phyloP scores from a whole-genome alignment of 495 filamentous ascomycete species.

The Aspergillus funiculosus region DNA sequence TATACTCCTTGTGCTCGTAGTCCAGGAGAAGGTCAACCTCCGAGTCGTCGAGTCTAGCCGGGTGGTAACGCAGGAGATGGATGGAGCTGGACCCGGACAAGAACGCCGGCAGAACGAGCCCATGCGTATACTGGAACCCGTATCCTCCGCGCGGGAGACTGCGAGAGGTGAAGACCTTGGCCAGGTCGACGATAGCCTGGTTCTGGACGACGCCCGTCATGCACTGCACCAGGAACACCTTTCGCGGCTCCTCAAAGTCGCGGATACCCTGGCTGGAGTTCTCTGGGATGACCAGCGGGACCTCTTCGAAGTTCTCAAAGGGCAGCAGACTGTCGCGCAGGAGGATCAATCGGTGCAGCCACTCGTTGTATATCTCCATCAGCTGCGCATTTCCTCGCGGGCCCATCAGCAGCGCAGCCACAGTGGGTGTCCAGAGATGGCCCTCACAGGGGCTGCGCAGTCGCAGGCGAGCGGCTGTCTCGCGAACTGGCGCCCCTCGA shows the following conservation, averaged over 20 bases:
- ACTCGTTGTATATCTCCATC: slow-evolving; percentile 5
- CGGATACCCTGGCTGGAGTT: background rate
- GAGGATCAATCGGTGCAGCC: slow-evolving; percentile 6
- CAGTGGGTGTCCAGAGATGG: slow-evolving; percentile 2
- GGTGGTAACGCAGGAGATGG: slow-evolving; percentile 7
- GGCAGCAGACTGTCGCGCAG: slow-evolving; percentile 6
- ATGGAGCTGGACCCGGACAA: slow-evolving; percentile 3
- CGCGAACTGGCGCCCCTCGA: background rate
- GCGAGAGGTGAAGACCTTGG: slow-evolving; percentile 5
- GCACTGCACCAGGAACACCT: slow-evolving; percentile 5
- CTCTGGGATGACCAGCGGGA: slow-evolving; percentile 4
- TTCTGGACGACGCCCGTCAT: slow-evolving; percentile 4
- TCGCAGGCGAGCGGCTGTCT: background rate
- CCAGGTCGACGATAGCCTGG: slow-evolving; percentile 6
- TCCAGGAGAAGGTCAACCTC: slow-evolving; percentile 2
- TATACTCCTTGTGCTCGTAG: slow-evolving; percentile 6
- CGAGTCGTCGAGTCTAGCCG: slow-evolving; percentile 1
- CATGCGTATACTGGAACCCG: slow-evolving; percentile 5
- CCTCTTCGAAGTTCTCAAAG: slow-evolving; percentile 4
- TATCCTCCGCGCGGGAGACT: slow-evolving; percentile 3
- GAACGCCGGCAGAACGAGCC: slow-evolving; percentile 2
- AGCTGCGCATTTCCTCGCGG: slow-evolving; percentile 3
- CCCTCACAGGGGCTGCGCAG: slow-evolving; percentile 7
- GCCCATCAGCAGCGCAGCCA: background rate
- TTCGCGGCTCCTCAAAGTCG: slow-evolving; percentile 6